These are phyloP conservation scores for Exophiala sideris DNA, from an alignment of 2,329 filamentous ascomycete species.

Conservation along the genomic window DNA sequence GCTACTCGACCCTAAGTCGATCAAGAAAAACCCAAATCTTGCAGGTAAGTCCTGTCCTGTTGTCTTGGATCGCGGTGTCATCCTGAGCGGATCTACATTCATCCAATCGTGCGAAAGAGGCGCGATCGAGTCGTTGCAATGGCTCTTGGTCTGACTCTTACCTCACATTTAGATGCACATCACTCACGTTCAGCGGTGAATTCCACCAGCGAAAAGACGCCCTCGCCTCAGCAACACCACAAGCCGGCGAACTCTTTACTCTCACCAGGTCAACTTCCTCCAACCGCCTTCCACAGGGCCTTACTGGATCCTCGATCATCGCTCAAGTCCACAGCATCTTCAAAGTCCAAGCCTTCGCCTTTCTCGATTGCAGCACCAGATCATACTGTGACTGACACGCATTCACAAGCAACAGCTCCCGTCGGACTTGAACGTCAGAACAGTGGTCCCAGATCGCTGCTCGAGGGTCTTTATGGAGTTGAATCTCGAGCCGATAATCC, in stretches of 20 bases:
- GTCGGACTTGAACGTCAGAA: conserved; percentile 1
- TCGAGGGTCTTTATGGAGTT: conserved; percentile 74
- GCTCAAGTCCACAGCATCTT: not conserved
- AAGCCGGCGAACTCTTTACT: not conserved
- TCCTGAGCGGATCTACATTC: not conserved
- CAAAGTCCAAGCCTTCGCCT: too few relatives aligned
- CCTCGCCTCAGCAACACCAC: not conserved
- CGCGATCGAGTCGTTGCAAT: too few relatives aligned
- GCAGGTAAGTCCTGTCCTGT: conserved; percentile 13
- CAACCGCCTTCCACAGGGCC: not conserved
- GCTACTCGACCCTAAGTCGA: conserved; percentile 43
- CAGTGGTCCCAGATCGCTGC: conserved; percentile 46
- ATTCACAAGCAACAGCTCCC: not conserved
- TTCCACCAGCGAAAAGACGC: too few relatives aligned
- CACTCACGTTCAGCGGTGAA: too few relatives aligned
- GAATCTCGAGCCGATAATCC: conserved; percentile 62
- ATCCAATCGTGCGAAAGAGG: not conserved
- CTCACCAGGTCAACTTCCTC: not conserved
- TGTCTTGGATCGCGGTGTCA: not conserved
- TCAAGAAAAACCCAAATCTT: conserved; percentile 33
- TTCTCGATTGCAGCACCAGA: too few relatives aligned
- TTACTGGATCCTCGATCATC: not conserved
- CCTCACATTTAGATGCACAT: too few relatives aligned
- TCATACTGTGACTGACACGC: not conserved
- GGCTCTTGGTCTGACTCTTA: too few relatives aligned